Conservation (phyloP, 1,284 basidiomycete species). For the Papiliotrema fonsecae region DNA sequence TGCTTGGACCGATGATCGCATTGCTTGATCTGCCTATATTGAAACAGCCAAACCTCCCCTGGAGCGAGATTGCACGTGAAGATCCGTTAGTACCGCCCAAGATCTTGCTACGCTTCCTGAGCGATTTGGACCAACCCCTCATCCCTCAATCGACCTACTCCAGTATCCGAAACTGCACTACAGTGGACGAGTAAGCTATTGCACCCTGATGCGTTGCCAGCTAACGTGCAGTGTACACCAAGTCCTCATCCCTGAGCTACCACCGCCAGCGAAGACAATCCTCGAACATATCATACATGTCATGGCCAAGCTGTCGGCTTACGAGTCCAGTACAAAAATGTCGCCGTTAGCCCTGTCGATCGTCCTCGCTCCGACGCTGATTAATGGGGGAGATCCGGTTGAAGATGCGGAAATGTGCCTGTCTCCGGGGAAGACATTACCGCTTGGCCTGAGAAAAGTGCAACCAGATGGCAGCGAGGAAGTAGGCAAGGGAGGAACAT, state of each 20-base stretch:
- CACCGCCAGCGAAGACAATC: conserved; percentile 1
- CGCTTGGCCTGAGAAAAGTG: conserved; percentile 11
- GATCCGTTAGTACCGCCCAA: conserved; percentile 37
- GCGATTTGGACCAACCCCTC: conserved; percentile 13
- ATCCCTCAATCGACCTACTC: conserved; percentile 18
- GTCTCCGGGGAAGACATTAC: conserved; percentile 22
- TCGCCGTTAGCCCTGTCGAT: conserved; percentile 26
- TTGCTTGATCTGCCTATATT: conserved; percentile 25
- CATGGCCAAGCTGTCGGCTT: conserved; percentile 19
- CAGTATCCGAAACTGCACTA: conserved; percentile 10
- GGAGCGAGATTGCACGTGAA: conserved; percentile 23
- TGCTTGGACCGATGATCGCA: conserved; percentile 13
- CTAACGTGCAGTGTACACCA: conserved; percentile 15
- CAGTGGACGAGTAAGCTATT: conserved; percentile 17
- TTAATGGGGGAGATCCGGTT: conserved; percentile 28
- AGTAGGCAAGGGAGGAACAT: conserved; percentile 14
- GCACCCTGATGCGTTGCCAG: neutral
- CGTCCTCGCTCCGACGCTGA: conserved; percentile 34
- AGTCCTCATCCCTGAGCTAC: conserved; percentile 17
- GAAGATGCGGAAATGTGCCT: conserved; percentile 37
- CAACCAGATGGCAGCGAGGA: conserved; percentile 2
- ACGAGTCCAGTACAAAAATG: conserved; percentile 31
- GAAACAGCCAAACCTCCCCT: conserved; percentile 29
- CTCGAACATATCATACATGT: conserved; percentile 19
- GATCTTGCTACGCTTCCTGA: conserved; percentile 20